Base-by-base conservation (phyloP, 1,284 basidiomycete genomes). In the Fistulinella cinereoalba region DNA sequence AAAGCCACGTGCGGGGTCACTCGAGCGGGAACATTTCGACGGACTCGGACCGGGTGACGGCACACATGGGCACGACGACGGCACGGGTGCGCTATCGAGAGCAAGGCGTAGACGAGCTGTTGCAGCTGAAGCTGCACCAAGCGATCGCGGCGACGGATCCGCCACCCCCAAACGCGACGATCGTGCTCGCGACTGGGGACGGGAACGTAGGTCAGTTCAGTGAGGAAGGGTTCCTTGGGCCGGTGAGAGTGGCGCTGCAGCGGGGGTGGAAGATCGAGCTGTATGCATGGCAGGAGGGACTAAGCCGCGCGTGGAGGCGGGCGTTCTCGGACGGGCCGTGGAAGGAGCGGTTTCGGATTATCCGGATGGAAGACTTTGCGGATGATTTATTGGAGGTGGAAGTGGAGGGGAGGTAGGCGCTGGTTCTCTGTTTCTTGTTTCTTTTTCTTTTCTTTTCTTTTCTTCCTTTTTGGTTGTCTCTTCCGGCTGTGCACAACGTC, bases 181-280 rank as follows among this genome's bases (percentile, higher is more conserved):
- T 94, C 55, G 83, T 94, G 31, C 78, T 95, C 28, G 92, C 89
- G 2, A 94, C 92, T 0, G 92, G 92, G 4, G 92, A 95, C 63
- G 91, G 90, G 18, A 89, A 90, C 58, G 84, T 85, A 11, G 88
- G 88, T 3, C 85, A 94, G 62, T 94, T 92, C 62, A 92, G 84
- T 64, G 86, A 89, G 51, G 86, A 92, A 57, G 91, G 91, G 4
- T 95, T 94, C 67, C 65, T 91, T 23, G 89, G 91, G 1, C 85
- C 86, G 43, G 88, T 92, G 12, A 73, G 87, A 45, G 82, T 83
- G 11, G 92, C 92, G 10, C 68, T 94, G 57, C 83, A 82, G 66
- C 79, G 83, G 44, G 92, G 92, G 2, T 95, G 92, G 92, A 76
- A 74, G 50, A 90, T 95, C 13, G 92, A 95, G 69, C 62, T 95